Conservation (phyloP, 768 basidiomycete species). For the Russula lepida region DNA sequence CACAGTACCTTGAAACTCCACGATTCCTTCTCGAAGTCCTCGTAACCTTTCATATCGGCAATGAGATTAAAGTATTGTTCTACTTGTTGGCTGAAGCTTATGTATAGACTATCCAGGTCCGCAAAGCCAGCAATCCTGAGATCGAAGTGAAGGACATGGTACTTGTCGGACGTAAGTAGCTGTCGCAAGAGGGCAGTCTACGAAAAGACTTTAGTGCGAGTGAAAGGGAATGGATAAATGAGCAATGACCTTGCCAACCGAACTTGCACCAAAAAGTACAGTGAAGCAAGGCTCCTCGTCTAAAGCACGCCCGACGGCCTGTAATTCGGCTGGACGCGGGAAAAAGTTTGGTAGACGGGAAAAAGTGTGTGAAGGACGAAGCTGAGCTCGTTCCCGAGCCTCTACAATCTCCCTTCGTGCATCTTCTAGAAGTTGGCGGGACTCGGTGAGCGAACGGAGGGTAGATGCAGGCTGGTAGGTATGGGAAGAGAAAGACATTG, state of each 20-base stretch:
- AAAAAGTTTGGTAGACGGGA: slow-evolving; percentile 69
- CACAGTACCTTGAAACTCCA: slow-evolving; percentile 65
- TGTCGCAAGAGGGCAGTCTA: slow-evolving; percentile 75
- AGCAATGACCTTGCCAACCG: slow-evolving; percentile 60
- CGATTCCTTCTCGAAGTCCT: slow-evolving; percentile 65
- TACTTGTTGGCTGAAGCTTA: slow-evolving; percentile 71
- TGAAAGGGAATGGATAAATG: neutral
- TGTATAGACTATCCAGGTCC: slow-evolving; percentile 69
- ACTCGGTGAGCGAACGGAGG: slow-evolving; percentile 71
- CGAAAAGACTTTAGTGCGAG: neutral
- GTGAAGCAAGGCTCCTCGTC: slow-evolving; percentile 73
- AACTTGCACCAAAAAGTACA: slow-evolving; percentile 70
- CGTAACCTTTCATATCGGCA: slow-evolving; percentile 49
- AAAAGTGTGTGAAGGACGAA: slow-evolving; percentile 69
- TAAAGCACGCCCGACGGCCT: slow-evolving; percentile 54
- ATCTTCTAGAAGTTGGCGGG: slow-evolving; percentile 66
- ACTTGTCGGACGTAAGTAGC: slow-evolving; percentile 56
- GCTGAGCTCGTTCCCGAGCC: slow-evolving; percentile 53
- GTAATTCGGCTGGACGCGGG: slow-evolving; percentile 56
- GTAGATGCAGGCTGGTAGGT: slow-evolving; percentile 61
- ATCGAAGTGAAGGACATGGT: slow-evolving; percentile 79
- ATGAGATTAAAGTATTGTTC: slow-evolving; percentile 70
- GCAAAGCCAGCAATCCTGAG: slow-evolving; percentile 79
- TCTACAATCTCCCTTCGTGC: slow-evolving; percentile 68
- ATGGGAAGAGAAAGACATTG: slow-evolving; percentile 19